Evolutionary conservation across 2,329 filamentous ascomycete genomes (phyloP), one percentile per base, ranked within the genome.

Genomic region (Didymella pinodella): DNA sequence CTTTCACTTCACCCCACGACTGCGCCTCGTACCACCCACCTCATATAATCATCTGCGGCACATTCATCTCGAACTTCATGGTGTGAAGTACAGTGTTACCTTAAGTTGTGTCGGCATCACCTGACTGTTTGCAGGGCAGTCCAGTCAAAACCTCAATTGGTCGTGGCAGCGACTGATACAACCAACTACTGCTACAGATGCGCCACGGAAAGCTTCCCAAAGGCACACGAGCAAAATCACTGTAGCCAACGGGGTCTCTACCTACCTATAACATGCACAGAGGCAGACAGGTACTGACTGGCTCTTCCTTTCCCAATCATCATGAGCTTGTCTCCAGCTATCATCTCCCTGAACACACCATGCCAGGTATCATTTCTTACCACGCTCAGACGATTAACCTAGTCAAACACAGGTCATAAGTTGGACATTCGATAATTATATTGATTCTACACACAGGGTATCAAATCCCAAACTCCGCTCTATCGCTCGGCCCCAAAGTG

Each of bases 401-500:
- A 14, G 11, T 5, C 12, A 36, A 36, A 36, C 16, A 36, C n/a
- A 14, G 12, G 32, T 36, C 7, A 16, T n/a, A 36, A 16, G 14
- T 36, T 36, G 16, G 16, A 36, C 16, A 36, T 36, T 34, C 32
- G 32, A 18, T 36, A 36, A 40, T 40, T 20, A 20, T 40, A 25
- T 50, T 32, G 25, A 40, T 49, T 16, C 34, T 49, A 49, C 47
- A 49, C 34, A 38, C 20, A 31, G 43, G 50, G 50, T 54, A 54
- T 54, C 50, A 41, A 47, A 47, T 47, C 50, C 50, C 22, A 38
- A 54, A 54, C 43, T 47, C 43, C 34, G 32, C 22, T 50, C 48
- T 50, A 50, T 50, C 48, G 41, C 41, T 29, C 12, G 29, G 28
- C 18, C 28, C 32, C 49, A n/a, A 43, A 26, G 22, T 25, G 40